Base-by-base conservation (phyloP, 768 basidiomycete genomes). In the Collybiopsis confluens region DNA sequence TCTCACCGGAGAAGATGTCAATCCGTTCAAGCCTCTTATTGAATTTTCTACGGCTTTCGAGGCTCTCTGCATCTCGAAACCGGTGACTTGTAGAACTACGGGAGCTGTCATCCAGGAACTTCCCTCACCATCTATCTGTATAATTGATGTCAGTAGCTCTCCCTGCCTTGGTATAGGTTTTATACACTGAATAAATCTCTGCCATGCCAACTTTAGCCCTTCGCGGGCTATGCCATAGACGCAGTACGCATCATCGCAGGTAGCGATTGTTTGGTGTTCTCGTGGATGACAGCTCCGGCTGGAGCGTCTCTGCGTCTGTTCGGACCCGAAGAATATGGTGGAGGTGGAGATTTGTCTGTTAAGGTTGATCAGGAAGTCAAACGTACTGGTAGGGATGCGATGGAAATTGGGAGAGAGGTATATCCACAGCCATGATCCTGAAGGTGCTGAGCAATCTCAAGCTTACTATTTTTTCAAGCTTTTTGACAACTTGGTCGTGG, bases 161-260 rank as follows among this genome's bases (percentile, higher is more conserved):
- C 45, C 18, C 8, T n/a, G 44, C n/a, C 21, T n/a, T 13, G 3
- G 4, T 35, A 21, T 44, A 44, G 23, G 42, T 44, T 21, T 44
- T 4, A 24, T 43, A n/a, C 1, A 33, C 15, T 8, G 2, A 4
- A 16, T 9, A 24, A 4, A 1, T 28, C 26, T 10, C 27, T 20
- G n/a, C 4, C 35, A 4, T 15, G 11, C 8, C 13, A 7, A 5
- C 27, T 28, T 13, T 11, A 52, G 37, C 52, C 52, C 23, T 53
- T 53, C 21, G n/a, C 42, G 11, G 21, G 28, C 24, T 45, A 53
- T 45, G 42, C 42, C 26, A 23, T 53, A 24, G 52, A 53, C 9
- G n/a, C 42, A 13, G 36, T 53, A 15, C 52, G 37, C 18, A 24
- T 13, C 9, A 33, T 52, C 38, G 38, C 51, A 38, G 51, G 51